Percentiles rank a stretch among this genome's conserved stretches.
Evolutionary conservation across 2,329 filamentous ascomycete species (phyloP).

Genomic region (Aureobasidium sp.): DNA sequence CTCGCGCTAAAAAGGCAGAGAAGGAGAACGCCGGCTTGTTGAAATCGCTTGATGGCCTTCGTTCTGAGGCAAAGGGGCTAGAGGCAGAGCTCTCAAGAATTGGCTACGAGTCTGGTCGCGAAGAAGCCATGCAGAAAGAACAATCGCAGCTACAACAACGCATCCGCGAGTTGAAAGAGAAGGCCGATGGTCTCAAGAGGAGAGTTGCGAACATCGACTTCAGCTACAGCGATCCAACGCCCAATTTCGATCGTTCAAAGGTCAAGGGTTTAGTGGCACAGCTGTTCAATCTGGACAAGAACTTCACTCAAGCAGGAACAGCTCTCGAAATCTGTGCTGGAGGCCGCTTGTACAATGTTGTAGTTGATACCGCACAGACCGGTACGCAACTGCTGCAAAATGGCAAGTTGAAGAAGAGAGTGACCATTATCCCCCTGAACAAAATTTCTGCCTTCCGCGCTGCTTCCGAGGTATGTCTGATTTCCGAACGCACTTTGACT

Average conservation of each 20-base stretch:
- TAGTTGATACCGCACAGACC: conserved; percentile 88
- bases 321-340: conserved; percentile 95
- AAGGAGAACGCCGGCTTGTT: conserved; percentile 85
- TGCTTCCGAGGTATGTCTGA: conserved; percentile 51
- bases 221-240: conserved; percentile 80
- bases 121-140: conserved; percentile 78
- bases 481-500: too few species aligned
- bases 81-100: conserved; percentile 73
- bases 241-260: conserved; percentile 85
- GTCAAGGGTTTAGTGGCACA: conserved; percentile 95
- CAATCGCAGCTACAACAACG: conserved; percentile 71
- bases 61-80: conserved; percentile 69
- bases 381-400: conserved; percentile 87
- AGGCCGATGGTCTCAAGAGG: conserved; percentile 75
- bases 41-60: conserved; percentile 74
- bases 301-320: conserved; percentile 74
- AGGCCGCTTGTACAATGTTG: conserved; percentile 92
- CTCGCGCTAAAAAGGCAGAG: conserved; percentile 88
- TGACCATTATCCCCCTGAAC: conserved; percentile 97
- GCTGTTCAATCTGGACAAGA: conserved; percentile 81
- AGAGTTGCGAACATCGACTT: conserved; percentile 96
- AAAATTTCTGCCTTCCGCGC: conserved; percentile 87
- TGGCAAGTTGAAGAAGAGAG: conserved; percentile 83
- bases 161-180: conserved; percentile 72
- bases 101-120: conserved; percentile 79